phyloP scores from a whole-genome alignment of 495 filamentous ascomycete species.

The Xylaria palmicola region DNA sequence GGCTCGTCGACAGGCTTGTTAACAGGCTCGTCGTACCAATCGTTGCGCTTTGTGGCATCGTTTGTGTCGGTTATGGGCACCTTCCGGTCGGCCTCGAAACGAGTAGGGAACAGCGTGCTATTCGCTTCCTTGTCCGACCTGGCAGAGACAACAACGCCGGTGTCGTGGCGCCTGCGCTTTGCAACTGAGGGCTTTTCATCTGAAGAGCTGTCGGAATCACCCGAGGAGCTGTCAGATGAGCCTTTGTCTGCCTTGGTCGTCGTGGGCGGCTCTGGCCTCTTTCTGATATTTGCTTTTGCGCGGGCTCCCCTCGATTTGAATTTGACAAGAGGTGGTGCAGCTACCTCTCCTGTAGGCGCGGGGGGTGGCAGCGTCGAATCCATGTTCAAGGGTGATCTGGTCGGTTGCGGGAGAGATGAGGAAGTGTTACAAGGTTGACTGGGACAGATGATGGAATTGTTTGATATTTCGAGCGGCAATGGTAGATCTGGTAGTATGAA shows the following conservation, averaged over 20 bases:
- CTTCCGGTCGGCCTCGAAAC: conserved; percentile 60
- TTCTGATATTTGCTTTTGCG: conserved; percentile 74
- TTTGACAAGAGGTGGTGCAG: too few relatives aligned
- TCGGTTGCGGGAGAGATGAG: too few relatives aligned
- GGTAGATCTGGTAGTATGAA: too few relatives aligned
- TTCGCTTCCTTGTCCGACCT: conserved; percentile 49
- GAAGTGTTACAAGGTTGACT: too few relatives aligned
- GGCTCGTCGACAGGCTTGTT: conserved; percentile 74
- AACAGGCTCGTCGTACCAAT: conserved; percentile 80
- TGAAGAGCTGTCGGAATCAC: conserved; percentile 72
- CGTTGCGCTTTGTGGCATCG: conserved; percentile 89
- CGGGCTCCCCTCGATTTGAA: conserved; percentile 89
- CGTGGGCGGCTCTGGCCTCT: conserved; percentile 74
- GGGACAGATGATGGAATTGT: too few relatives aligned
- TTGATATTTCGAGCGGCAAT: too few relatives aligned
- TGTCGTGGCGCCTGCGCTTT: conserved; percentile 77
- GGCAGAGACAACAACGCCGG: conserved; percentile 58
- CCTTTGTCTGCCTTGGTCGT: too few relatives aligned
- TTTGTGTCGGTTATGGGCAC: conserved; percentile 63
- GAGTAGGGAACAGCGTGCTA: conserved; percentile 50
- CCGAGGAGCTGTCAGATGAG: too few relatives aligned
- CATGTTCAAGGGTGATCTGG: too few relatives aligned
- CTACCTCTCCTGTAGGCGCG: too few relatives aligned
- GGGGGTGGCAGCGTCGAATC: too few relatives aligned
- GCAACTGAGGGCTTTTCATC: conserved; percentile 69